Evolutionary conservation across 1,284 basidiomycete genomes (phyloP).

Genomic region (Filobasidium uniguttulatum): DNA sequence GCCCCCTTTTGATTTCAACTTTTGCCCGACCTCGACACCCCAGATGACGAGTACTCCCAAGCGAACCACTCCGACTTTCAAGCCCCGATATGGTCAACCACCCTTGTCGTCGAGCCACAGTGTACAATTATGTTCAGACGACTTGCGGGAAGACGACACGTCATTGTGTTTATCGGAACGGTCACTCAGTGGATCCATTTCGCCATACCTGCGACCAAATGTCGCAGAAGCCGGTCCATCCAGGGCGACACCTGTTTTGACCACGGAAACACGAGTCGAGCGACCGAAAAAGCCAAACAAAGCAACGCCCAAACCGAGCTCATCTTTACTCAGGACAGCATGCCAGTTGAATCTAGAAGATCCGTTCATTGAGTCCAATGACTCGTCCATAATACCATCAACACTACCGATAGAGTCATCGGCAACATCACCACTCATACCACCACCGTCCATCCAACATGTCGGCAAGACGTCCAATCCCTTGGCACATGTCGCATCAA

Average conservation of each 20-base stretch:
- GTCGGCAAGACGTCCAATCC: no score
- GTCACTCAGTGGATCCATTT: not conserved
- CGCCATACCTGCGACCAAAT: not conserved
- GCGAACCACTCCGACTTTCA: not conserved
- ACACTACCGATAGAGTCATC: not conserved
- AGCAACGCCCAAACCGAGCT: not conserved
- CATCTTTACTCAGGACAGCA: no score
- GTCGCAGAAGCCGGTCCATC: not conserved
- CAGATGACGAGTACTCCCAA: not conserved
- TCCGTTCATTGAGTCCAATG: not conserved
- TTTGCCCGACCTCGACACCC: not conserved
- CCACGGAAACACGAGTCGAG: not conserved
- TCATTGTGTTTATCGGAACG: not conserved
- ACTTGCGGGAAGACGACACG: not conserved
- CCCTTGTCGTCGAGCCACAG: not conserved
- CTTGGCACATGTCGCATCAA: no score
- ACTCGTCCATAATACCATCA: not conserved
- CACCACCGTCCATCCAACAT: no score
- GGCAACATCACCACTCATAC: not conserved
- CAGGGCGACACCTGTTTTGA: not conserved
- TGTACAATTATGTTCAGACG: not conserved
- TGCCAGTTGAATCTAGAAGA: no score
- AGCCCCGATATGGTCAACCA: no score
- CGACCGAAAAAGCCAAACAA: not conserved
- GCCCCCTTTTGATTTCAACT: not conserved